These are phyloP conservation scores for Nephelium lappaceum DNA, from an alignment of 345 rosid species.

Conservation along the genomic window DNA sequence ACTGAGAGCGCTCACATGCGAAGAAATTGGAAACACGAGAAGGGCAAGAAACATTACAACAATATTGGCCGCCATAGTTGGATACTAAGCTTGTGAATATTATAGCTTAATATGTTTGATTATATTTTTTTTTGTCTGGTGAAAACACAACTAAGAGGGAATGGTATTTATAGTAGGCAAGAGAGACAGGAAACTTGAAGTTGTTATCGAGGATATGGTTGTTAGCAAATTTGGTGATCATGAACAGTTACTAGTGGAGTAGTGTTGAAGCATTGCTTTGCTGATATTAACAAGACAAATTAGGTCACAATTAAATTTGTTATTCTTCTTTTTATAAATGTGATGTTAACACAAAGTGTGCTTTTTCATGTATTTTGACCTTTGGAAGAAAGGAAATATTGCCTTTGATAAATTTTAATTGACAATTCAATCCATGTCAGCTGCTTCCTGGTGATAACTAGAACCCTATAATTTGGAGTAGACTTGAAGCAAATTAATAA, in stretches of 20 bases:
- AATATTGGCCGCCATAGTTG: conserved; percentile 27
- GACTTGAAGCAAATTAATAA: conserved; percentile 35
- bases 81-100: not conserved
- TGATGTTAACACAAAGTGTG: not conserved
- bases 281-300: conserved; percentile 5
- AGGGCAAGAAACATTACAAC: conserved; percentile 27
- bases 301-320: conserved; percentile 10
- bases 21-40: conserved; percentile 27
- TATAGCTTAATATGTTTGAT: not conserved
- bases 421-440: conserved; percentile 2
- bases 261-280: conserved; percentile 29
- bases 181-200: conserved; percentile 33
- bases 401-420: not conserved
- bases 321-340: conserved; percentile 4
- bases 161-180: conserved; percentile 27
- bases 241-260: conserved; percentile 37
- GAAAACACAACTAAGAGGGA: not conserved
- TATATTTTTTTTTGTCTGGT: not conserved
- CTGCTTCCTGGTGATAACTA: not conserved
- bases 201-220: conserved; percentile 42
- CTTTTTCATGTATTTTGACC: not conserved
- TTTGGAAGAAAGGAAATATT: not conserved
- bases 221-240: conserved; percentile 71
- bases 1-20: conserved; percentile 51
- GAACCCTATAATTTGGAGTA: conserved; percentile 34